Conservation (phyloP, 805 yeast species). For the Wickerhamomyces pijperi region DNA sequence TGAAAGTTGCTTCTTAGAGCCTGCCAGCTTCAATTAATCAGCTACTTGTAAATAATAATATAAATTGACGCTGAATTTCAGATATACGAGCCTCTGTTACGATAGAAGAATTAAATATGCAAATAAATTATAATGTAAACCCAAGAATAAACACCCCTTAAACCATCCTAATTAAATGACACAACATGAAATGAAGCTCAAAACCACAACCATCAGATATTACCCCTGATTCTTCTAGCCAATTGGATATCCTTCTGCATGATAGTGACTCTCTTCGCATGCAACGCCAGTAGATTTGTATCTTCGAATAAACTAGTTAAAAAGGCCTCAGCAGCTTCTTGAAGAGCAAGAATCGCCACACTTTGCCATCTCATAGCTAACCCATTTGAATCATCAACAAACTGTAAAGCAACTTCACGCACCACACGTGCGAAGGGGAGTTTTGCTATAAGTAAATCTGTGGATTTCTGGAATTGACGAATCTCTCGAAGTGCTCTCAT, state of each 20-base stretch:
- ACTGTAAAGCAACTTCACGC: conserved; percentile 55
- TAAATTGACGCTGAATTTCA: no score
- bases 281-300: conserved; percentile 66
- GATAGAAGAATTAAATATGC: no score
- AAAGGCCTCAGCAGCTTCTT: conserved; percentile 75
- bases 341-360: conserved; percentile 65
- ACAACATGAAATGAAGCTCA: no score
- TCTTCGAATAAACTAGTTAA: conserved; percentile 65
- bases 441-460: conserved; percentile 57
- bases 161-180: no score
- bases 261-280: conserved; percentile 74
- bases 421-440: conserved; percentile 72
- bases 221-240: conserved; percentile 67
- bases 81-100: no score
- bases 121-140: no score
- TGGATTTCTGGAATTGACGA: conserved; percentile 52
- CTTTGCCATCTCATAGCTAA: conserved; percentile 69
- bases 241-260: conserved; percentile 77
- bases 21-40: no score
- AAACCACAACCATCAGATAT: no score
- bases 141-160: no score
- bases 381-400: conserved; percentile 35
- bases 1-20: no score
- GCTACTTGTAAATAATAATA: no score
- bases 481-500: conserved; percentile 59